Percentiles rank a stretch among this genome's conserved stretches.
These are phyloP conservation scores for Physcomitrium patens DNA, from an alignment of 225 moss, liverwort and hornwort species.

Conservation along the genomic window DNA sequence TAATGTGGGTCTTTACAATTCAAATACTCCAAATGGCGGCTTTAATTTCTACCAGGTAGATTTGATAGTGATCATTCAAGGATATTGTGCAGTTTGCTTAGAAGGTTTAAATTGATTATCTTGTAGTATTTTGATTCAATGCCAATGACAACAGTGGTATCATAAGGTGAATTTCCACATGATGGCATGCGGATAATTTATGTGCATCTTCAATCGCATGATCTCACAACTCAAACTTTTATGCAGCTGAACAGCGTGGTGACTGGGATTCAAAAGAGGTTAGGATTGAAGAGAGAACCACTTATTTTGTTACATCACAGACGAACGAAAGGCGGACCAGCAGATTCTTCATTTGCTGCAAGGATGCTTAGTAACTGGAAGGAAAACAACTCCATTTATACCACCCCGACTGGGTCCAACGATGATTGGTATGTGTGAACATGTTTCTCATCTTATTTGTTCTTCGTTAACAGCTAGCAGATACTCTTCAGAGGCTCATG, in stretches of 20 bases:
- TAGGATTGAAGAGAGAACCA: constrained; percentile 56
- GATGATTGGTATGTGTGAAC: constrained; percentile 80
- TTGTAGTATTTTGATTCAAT: constrained; percentile 5
- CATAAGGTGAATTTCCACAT: constrained; percentile 9
- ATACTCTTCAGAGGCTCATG: constrained; percentile 9
- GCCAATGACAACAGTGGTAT: constrained; percentile 7
- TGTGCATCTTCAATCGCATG: constrained; percentile 7
- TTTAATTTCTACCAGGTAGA: constrained; percentile 89
- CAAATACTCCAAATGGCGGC: constrained; percentile 72
- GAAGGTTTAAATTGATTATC: constrained; percentile 12
- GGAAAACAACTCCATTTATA: constrained; percentile 64
- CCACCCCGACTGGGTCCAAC: constrained; percentile 93
- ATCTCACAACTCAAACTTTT: constrained; percentile 7
- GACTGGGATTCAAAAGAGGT: constrained; percentile 64
- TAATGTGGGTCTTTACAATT: constrained; percentile 87
- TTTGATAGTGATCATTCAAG: not conserved
- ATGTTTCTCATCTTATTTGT: constrained; percentile 10
- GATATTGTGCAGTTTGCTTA: constrained; percentile 20
- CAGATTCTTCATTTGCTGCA: constrained; percentile 56
- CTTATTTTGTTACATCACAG: constrained; percentile 85
- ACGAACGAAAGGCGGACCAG: constrained; percentile 80
- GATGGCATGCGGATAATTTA: constrained; percentile 2
- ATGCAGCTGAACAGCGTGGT: constrained; percentile 82
- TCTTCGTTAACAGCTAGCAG: not conserved
- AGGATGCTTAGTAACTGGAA: constrained; percentile 64